Evolutionary conservation across 345 rosid species (phyloP).

Genomic region (Mercurialis annua): DNA sequence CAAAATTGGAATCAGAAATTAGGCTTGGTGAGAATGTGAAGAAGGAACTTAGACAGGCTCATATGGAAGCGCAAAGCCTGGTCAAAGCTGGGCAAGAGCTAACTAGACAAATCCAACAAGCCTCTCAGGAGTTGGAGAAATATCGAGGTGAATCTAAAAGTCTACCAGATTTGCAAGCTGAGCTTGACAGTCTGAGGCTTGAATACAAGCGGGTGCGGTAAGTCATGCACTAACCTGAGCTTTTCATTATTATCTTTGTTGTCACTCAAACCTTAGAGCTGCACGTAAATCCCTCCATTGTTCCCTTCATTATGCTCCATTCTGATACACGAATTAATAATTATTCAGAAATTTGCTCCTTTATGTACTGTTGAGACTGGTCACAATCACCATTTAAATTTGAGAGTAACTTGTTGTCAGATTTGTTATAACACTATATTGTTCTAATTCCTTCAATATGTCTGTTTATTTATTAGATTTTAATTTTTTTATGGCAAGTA

Average conservation of each 20-base stretch:
- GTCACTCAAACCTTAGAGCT: neutral
- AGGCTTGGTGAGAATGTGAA: conserved; percentile 61
- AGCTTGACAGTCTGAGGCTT: conserved; percentile 58
- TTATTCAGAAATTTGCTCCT: neutral
- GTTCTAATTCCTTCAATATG: neutral
- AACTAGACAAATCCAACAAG: conserved; percentile 47
- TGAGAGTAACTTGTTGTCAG: neutral
- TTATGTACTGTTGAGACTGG: neutral
- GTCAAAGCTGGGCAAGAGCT: conserved; percentile 60
- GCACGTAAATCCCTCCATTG: neutral
- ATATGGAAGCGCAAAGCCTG: conserved; percentile 58
- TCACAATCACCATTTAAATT: neutral
- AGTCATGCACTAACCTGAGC: conserved; percentile 21
- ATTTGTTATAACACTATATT: neutral
- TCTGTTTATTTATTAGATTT: neutral
- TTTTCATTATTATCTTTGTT: neutral
- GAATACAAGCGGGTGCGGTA: conserved; percentile 71
- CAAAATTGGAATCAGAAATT: conserved; percentile 50
- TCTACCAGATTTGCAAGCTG: conserved; percentile 48
- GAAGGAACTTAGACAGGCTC: conserved; percentile 67
- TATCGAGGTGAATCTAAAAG: conserved; percentile 39
- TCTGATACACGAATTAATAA: neutral
- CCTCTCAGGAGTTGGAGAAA: conserved; percentile 56
- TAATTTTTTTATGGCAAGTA: neutral
- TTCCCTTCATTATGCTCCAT: neutral